Base-by-base conservation (phyloP, 306 rosid genomes). In the Cajanus cajan region DNA sequence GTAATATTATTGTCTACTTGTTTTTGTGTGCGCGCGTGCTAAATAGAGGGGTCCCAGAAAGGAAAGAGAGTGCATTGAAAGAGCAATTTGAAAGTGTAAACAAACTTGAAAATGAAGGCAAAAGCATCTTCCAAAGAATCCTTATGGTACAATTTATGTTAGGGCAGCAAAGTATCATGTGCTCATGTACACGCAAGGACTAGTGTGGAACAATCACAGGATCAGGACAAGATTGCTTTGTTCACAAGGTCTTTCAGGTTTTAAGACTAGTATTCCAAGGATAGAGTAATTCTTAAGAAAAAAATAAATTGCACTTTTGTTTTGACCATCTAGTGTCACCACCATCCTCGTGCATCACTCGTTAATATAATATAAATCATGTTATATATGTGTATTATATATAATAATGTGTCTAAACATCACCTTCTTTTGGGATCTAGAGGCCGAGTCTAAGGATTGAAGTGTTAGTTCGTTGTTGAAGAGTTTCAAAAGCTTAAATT, bases 91-190 rank as follows among this genome's bases (percentile, higher is more conserved):
- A 45, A 37, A 73, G 62, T 70, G 83, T 69, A 75, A 83, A 82
- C 84, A 85, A 76, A 54, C 82, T 80, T 86, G 78, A 75, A 78
- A 78, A 71, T 63, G 91, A 88, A 81, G 84, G 87, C 85, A 78
- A 85, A 88, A 82, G 82, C 77, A 83, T 85, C 79, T 76, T 63
- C 71, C 25, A 40, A 52, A 70, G 78, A 67, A 84, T 71, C 84
- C 55, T 86, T 82, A 67, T 43, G 59, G 40, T 87, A 79, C 86
- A 77, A 79, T 77, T 78, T 78, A 78, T 79, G 82, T 67, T 16
- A 24, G 34, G 6, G 73, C 72, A 81, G 85, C 77, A 72, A 82
- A 63, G 82, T 64, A 84, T 83, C 92, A 84, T 86, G 88, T 86
- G 89, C 87, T 37, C 54, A 13, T 28, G 31, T 68, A 74, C 63